Percentiles rank a stretch among this genome's conserved stretches.
Conservation (phyloP, 2,329 filamentous ascomycete genomes). For the Graphium sp. region DNA sequence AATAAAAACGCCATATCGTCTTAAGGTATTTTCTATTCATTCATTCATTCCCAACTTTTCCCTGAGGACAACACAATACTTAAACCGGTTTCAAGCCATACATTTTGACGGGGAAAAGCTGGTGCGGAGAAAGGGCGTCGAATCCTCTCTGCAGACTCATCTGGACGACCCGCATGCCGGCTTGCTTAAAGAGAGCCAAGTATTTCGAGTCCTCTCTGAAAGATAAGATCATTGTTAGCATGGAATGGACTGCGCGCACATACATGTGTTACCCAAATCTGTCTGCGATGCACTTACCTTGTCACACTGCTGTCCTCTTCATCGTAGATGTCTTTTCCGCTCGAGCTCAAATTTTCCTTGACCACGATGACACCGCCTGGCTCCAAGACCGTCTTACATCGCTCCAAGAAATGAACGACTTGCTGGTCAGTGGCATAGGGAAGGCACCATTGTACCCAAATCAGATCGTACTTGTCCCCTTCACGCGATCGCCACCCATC, state of each 20-base stretch:
- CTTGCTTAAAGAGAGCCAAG: slow-evolving; percentile 47
- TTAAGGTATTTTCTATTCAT: no score
- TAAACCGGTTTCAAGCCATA: slow-evolving; percentile 59
- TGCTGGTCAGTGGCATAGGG: slow-evolving; percentile 66
- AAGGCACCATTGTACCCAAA: slow-evolving; percentile 87
- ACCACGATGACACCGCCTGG: slow-evolving; percentile 16
- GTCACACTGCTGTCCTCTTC: slow-evolving; percentile 63
- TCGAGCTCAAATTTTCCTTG: slow-evolving; percentile 53
- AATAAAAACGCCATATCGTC: no score
- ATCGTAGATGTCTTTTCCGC: slow-evolving; percentile 53
- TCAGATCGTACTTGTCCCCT: slow-evolving; percentile 49
- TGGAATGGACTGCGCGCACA: neutral
- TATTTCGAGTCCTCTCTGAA: slow-evolving; percentile 54
- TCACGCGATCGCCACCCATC: slow-evolving; percentile 46
- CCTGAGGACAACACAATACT: no score
- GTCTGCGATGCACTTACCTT: slow-evolving; percentile 23
- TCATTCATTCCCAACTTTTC: no score
- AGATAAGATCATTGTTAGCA: slow-evolving; percentile 1
- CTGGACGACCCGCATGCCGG: slow-evolving; percentile 50
- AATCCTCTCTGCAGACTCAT: slow-evolving; percentile 61
- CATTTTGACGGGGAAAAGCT: slow-evolving; percentile 55
- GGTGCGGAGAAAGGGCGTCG: no score
- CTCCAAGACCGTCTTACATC: slow-evolving; percentile 29
- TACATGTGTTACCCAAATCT: neutral
- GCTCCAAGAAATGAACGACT: slow-evolving; percentile 47